These are phyloP conservation scores for Suillus plorans DNA, from an alignment of 768 basidiomycete genomes.

Conservation along the genomic window DNA sequence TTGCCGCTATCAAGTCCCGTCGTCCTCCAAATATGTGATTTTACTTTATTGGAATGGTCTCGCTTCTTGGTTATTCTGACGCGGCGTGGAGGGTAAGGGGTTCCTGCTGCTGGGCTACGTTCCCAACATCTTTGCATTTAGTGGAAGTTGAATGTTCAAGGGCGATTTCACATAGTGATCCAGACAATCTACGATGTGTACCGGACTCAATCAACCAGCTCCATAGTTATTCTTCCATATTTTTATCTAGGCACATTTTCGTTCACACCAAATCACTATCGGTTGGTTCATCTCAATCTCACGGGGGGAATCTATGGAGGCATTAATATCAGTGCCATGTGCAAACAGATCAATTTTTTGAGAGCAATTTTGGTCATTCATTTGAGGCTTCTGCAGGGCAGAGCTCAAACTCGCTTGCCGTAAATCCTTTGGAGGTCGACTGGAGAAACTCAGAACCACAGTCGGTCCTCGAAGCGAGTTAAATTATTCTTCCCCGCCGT, in stretches of 20 bases:
- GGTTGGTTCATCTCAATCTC: slow-evolving; percentile 1
- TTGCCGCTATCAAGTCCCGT: slow-evolving; percentile 5
- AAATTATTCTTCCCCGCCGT: background rate
- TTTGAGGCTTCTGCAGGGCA: background rate
- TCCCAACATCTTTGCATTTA: background rate
- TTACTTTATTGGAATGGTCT: background rate
- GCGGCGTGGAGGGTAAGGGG: background rate
- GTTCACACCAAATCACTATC: background rate
- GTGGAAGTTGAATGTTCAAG: background rate
- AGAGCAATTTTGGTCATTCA: background rate
- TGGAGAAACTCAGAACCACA: background rate
- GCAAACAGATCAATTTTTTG: background rate
- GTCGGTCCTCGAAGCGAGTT: background rate
- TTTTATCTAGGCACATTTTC: background rate
- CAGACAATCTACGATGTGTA: background rate
- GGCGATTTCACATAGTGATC: background rate
- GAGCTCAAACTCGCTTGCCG: too few species aligned
- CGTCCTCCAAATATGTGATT: slow-evolving; percentile 1
- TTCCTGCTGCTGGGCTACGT: background rate
- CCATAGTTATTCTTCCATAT: slow-evolving; percentile 2
- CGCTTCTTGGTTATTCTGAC: background rate
- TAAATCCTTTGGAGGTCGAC: background rate
- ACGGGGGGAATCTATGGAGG: background rate
- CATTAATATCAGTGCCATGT: slow-evolving; percentile 1
- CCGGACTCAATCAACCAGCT: background rate